Conservation (phyloP, 1,284 basidiomycete species). For the Bjerkandera adusta region DNA sequence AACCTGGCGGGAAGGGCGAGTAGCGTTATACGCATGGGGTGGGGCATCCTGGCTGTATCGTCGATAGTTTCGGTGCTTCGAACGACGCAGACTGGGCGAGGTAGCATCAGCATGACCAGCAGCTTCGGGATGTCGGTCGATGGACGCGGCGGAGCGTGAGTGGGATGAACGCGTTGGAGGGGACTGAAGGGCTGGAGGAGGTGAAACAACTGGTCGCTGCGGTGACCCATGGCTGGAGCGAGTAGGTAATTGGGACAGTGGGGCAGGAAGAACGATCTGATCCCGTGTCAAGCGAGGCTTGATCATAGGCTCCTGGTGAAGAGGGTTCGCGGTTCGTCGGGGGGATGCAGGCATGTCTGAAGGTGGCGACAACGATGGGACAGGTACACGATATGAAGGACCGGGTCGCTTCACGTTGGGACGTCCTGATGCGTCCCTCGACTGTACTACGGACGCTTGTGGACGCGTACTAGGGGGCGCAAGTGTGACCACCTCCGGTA, state of each 20-base stretch:
- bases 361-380: background rate
- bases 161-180: background rate
- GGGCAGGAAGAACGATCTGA: slow-evolving; percentile 15
- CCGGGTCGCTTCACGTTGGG: background rate
- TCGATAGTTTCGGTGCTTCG: slow-evolving; percentile 1
- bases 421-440: background rate
- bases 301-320: background rate
- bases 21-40: background rate
- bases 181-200: background rate
- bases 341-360: background rate
- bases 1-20: background rate
- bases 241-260: slow-evolving; percentile 2
- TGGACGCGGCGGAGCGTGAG: background rate
- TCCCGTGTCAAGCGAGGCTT: slow-evolving; percentile 9
- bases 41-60: slow-evolving; percentile 5
- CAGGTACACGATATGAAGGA: background rate
- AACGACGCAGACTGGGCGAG: slow-evolving; percentile 3
- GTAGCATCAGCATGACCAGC: background rate
- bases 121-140: background rate
- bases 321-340: no score
- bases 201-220: background rate
- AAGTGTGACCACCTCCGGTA: no score
- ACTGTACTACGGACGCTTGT: background rate
- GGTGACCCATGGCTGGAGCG: background rate
- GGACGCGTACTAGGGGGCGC: no score